Evolutionary conservation across 2,329 filamentous ascomycete species (phyloP).

Genomic region (Calonectria honghensis): DNA sequence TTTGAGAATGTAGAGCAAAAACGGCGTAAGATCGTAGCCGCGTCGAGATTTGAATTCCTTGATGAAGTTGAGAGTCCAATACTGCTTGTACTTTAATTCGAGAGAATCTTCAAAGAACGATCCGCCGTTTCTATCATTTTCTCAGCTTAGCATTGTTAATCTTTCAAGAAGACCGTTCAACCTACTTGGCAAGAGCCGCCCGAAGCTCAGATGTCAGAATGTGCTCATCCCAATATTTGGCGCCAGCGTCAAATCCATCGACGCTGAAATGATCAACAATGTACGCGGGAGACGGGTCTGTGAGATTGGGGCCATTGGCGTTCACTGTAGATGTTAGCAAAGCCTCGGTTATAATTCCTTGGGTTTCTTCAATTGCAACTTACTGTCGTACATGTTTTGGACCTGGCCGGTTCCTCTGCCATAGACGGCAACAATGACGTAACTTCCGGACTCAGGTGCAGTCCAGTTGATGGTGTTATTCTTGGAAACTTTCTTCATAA

Average conservation of each 20-base stretch:
- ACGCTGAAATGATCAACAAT: slow-evolving; percentile 11
- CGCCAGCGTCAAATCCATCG: neutral
- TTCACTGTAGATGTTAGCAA: neutral
- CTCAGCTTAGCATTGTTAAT: neutral
- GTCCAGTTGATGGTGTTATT: slow-evolving; percentile 8
- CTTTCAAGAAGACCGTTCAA: neutral
- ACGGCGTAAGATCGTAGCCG: slow-evolving; percentile 1
- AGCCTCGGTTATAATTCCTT: neutral
- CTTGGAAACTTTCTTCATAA: neutral
- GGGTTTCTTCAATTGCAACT: neutral
- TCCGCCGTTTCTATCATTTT: neutral
- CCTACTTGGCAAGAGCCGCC: neutral
- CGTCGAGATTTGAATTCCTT: slow-evolving; percentile 21
- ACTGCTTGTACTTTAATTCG: slow-evolving; percentile 12
- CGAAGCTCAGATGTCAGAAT: neutral
- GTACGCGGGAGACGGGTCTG: slow-evolving; percentile 1
- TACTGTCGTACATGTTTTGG: slow-evolving; percentile 23
- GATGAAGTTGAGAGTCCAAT: slow-evolving; percentile 10
- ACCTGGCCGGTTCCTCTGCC: slow-evolving; percentile 1
- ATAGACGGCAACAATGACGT: slow-evolving; percentile 5
- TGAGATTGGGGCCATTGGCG: neutral
- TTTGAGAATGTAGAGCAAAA: slow-evolving; percentile 5
- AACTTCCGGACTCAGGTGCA: neutral
- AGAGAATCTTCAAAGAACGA: slow-evolving; percentile 10
- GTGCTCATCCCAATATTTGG: slow-evolving; percentile 7